These are phyloP conservation scores for Truncatella angustata DNA, from an alignment of 2,329 filamentous ascomycete genomes.

Conservation along the genomic window DNA sequence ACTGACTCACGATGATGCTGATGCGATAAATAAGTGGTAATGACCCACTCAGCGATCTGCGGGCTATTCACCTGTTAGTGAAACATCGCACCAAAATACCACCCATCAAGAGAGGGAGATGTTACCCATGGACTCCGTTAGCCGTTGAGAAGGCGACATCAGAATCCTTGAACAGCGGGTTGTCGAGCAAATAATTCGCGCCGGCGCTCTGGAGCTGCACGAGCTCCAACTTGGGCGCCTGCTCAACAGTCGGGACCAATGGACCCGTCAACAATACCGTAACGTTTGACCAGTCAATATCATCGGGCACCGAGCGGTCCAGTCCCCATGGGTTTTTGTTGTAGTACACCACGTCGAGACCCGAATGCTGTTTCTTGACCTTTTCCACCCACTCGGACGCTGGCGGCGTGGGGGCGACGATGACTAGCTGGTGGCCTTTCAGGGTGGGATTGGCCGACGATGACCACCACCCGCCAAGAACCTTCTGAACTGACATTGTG, in stretches of 20 bases:
- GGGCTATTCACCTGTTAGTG: constrained; percentile 45
- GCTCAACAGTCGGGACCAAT: constrained; percentile 38
- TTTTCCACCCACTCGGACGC: constrained; percentile 32
- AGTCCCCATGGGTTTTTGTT: constrained; percentile 26
- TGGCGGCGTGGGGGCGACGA: constrained; percentile 33
- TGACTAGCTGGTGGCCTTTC: constrained; percentile 46
- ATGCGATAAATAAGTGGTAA: constrained; percentile 48
- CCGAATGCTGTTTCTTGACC: constrained; percentile 40
- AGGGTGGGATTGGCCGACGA: constrained; percentile 34
- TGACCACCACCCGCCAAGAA: constrained; percentile 7
- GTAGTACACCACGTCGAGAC: constrained; percentile 36
- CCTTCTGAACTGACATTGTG: neutral
- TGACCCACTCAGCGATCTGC: constrained; percentile 57
- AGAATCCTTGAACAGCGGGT: constrained; percentile 48
- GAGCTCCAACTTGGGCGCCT: constrained; percentile 47
- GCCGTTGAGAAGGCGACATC: constrained; percentile 52
- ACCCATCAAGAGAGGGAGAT: neutral
- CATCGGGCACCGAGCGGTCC: constrained; percentile 16
- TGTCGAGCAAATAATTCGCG: constrained; percentile 45
- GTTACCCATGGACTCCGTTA: constrained; percentile 57
- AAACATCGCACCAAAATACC: neutral
- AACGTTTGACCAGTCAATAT: constrained; percentile 44
- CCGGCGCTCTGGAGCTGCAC: constrained; percentile 56
- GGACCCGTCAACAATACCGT: constrained; percentile 46
- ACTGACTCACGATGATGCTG: constrained; percentile 43